Conservation (phyloP, 73 alveolate genomes). For the Uronychia binucleata region DNA sequence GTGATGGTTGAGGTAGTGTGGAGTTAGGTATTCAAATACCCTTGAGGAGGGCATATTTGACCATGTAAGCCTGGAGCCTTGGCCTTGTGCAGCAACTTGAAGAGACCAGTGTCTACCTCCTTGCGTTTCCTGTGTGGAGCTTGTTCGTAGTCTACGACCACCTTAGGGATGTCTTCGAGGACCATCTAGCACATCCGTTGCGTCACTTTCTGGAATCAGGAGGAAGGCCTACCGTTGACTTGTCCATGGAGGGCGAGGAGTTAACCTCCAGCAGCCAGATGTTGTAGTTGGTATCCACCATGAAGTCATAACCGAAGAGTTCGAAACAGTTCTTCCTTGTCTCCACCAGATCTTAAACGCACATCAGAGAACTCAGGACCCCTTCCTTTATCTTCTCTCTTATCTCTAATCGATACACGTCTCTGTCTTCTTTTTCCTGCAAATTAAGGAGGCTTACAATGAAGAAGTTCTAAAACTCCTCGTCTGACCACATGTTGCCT, state of each 20-base stretch:
- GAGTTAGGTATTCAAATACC: no score
- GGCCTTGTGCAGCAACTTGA: slow-evolving; percentile 77
- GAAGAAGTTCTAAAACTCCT: slow-evolving; percentile 75
- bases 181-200: not conserved
- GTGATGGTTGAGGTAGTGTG: no score
- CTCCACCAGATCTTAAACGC: slow-evolving; percentile 90
- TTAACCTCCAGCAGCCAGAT: slow-evolving; percentile 88
- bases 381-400: slow-evolving; percentile 84
- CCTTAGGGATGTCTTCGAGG: not conserved
- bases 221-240: slow-evolving; percentile 70
- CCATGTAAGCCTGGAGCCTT: not conserved
- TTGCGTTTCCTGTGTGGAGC: slow-evolving; percentile 51
- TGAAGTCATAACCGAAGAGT: slow-evolving; percentile 94
- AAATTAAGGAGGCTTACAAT: slow-evolving; percentile 59
- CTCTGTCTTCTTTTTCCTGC: slow-evolving; percentile 78
- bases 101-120: slow-evolving; percentile 82
- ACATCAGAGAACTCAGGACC: slow-evolving; percentile 79
- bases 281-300: slow-evolving; percentile 81
- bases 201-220: not conserved
- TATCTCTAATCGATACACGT: slow-evolving; percentile 84
- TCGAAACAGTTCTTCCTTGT: slow-evolving; percentile 88
- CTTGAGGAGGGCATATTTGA: no score
- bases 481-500: slow-evolving; percentile 93
- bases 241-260: slow-evolving; percentile 89
- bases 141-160: not conserved